Percentiles rank a stretch among this genome's conserved stretches.
These are phyloP conservation scores for Trichoderma brevicompactum DNA, from an alignment of 2,329 filamentous ascomycete species.

Conservation along the genomic window DNA sequence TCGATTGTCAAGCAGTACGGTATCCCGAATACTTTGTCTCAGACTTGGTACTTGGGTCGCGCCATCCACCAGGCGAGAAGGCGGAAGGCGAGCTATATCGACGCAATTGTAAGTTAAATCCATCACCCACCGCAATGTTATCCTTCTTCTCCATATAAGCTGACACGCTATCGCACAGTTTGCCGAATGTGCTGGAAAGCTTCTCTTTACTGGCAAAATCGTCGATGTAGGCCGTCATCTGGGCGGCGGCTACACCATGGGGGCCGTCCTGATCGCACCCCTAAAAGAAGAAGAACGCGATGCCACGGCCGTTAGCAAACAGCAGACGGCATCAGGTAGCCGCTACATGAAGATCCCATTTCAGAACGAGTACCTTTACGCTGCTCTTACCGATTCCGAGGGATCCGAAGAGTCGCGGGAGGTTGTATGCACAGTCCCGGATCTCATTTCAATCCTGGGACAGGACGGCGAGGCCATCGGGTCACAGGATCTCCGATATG, in stretches of 20 bases:
- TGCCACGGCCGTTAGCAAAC: constrained; percentile 28
- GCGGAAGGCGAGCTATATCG: constrained; percentile 37
- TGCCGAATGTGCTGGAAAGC: constrained; percentile 41
- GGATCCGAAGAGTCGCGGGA: constrained; percentile 39
- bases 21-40: constrained; percentile 42
- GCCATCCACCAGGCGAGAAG: constrained; percentile 40
- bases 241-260: constrained; percentile 48
- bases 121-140: too few relatives aligned
- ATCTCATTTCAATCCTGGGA: constrained; percentile 45
- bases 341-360: constrained; percentile 47
- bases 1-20: constrained; percentile 42
- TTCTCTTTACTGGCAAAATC: constrained; percentile 49
- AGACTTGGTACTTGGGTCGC: constrained; percentile 43
- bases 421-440: constrained; percentile 44
- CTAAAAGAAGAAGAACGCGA: constrained; percentile 40
- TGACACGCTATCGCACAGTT: constrained; percentile 32
- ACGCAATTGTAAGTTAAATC: constrained; percentile 36
- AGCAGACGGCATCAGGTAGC: constrained; percentile 32
- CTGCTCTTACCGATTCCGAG: constrained; percentile 40
- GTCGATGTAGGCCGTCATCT: constrained; percentile 46
- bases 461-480: constrained; percentile 55
- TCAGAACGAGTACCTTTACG: constrained; percentile 49
- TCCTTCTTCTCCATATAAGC: neutral
- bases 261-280: constrained; percentile 43
- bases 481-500: constrained; percentile 56